Percentiles rank a stretch among this genome's conserved stretches.
These are phyloP conservation scores for Tylopilus rubrobrunneus DNA, from an alignment of 768 basidiomycete genomes.

Conservation along the genomic window DNA sequence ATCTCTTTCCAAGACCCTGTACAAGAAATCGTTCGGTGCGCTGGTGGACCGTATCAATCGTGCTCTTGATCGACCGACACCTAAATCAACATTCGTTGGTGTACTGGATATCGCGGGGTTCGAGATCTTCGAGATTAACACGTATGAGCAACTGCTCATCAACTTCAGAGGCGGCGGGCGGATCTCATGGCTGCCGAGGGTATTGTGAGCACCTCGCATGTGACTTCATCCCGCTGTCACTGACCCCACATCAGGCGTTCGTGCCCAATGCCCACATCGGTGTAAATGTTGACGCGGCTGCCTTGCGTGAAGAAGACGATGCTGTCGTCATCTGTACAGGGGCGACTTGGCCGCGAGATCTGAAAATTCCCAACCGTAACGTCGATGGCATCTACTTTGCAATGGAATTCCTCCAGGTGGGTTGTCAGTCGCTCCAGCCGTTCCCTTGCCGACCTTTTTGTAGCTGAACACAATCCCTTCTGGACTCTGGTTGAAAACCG, in stretches of 20 bases:
- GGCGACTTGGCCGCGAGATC: conserved; percentile 95
- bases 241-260: conserved; percentile 55
- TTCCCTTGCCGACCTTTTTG: conserved; percentile 7
- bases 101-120: conserved; percentile 99
- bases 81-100: conserved; percentile 92
- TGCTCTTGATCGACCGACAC: conserved; percentile 88
- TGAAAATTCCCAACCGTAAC: conserved; percentile 82
- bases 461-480: conserved; percentile 87
- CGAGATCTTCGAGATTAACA: conserved; percentile 93
- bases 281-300: conserved; percentile 66
- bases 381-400: conserved; percentile 91
- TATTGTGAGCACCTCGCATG: conserved; percentile 50
- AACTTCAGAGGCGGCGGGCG: conserved; percentile 85
- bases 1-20: conserved; percentile 89
- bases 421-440: conserved; percentile 1
- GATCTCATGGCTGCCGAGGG: conserved; percentile 96
- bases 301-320: conserved; percentile 78
- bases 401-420: conserved; percentile 90
- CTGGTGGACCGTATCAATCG: conserved; percentile 94
- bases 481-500: conserved; percentile 78
- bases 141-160: conserved; percentile 96
- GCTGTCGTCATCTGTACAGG: conserved; percentile 90
- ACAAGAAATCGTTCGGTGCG: conserved; percentile 93
- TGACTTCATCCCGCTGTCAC: neutral
- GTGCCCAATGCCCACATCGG: conserved; percentile 86